Evolutionary conservation across 805 yeast species (phyloP).

Genomic region (Candida morakotiae): DNA sequence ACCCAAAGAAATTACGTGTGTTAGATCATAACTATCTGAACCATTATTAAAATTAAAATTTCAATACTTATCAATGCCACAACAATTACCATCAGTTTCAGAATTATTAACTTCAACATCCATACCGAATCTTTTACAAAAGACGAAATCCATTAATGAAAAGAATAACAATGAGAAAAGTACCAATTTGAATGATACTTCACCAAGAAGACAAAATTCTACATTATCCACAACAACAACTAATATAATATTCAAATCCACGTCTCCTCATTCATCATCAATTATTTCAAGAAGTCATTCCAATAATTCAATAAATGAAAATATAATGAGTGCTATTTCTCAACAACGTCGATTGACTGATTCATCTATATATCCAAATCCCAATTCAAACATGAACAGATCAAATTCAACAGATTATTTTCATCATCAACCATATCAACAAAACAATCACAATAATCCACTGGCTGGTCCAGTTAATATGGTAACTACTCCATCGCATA

Average conservation of each 20-base stretch:
- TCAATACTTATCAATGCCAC: too few relatives aligned
- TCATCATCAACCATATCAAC: not conserved
- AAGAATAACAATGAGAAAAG: not conserved
- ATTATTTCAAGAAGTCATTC: not conserved
- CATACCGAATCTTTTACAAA: not conserved
- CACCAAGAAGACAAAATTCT: not conserved
- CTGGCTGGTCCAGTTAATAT: slow-evolving; percentile 9
- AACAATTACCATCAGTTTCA: slow-evolving; percentile 23
- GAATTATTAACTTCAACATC: slow-evolving; percentile 17
- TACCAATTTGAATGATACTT: not conserved
- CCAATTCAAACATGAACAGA: not conserved
- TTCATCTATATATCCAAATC: not conserved
- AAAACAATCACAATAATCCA: slow-evolving; percentile 1
- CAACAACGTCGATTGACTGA: not conserved
- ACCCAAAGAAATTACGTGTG: too few relatives aligned
- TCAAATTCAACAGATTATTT: slow-evolving; percentile 1
- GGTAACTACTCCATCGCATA: slow-evolving; percentile 1
- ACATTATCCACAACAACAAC: not conserved
- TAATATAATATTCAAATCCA: not conserved
- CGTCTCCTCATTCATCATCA: not conserved
- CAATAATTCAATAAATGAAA: not conserved
- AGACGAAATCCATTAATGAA: not conserved
- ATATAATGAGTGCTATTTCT: not conserved
- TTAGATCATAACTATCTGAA: too few relatives aligned
- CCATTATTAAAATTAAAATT: too few relatives aligned